Evolutionary conservation across 1,284 basidiomycete species (phyloP).

Genomic region (Austroboletus niveus): DNA sequence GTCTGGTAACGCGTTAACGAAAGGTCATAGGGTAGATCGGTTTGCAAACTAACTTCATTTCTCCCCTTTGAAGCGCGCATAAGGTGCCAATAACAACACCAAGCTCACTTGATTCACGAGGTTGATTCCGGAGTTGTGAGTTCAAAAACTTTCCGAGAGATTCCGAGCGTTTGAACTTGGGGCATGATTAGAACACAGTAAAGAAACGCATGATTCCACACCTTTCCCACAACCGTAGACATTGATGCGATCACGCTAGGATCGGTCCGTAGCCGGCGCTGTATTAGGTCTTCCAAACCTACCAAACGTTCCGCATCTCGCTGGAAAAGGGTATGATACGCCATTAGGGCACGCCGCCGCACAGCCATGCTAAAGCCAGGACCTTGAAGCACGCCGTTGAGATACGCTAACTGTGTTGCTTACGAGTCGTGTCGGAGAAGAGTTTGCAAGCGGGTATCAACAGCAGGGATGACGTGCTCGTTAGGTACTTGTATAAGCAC

Average conservation of each 20-base stretch:
- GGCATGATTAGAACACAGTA: constrained; percentile 8
- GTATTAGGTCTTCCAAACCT: constrained; percentile 35
- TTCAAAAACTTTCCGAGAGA: constrained; percentile 16
- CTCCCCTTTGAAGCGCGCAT: constrained; percentile 19
- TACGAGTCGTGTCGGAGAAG: constrained; percentile 71
- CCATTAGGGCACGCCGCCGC: constrained; percentile 58
- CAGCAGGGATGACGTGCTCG: constrained; percentile 67
- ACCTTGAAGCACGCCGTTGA: constrained; percentile 8
- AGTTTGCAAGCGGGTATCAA: constrained; percentile 61
- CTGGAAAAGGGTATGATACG: constrained; percentile 53
- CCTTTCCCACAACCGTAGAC: constrained; percentile 20
- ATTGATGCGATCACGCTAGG: constrained; percentile 11
- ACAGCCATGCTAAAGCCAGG: constrained; percentile 47
- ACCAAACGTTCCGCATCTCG: constrained; percentile 48
- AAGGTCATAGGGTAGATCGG: constrained; percentile 11
- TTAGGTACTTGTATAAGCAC: constrained; percentile 57
- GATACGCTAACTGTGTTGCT: constrained; percentile 41
- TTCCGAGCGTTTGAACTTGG: constrained; percentile 25
- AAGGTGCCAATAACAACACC: constrained; percentile 12
- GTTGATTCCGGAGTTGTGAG: constrained; percentile 15
- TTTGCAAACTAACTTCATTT: constrained; percentile 20
- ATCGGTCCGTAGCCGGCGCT: constrained; percentile 10
- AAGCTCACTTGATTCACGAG: constrained; percentile 8
- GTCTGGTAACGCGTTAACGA: constrained; percentile 30
- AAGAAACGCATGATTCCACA: constrained; percentile 8